Conservation (phyloP, 441 rosid species). For the Manihot esculenta region DNA sequence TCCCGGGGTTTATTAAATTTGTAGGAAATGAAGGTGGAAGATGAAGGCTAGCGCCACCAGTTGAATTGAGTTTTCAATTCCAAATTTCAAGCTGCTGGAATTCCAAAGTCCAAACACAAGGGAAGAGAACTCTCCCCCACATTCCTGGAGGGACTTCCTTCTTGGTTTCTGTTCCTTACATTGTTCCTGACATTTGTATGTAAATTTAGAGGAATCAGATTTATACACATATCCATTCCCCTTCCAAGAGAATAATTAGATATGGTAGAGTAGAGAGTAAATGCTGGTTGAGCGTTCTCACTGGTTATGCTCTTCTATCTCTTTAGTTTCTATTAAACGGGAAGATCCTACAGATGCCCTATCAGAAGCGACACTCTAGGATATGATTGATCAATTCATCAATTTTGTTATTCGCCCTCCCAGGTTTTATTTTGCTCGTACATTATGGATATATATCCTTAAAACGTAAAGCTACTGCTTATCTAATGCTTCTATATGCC, state of each 20-base stretch:
- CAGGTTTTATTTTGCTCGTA: conserved; percentile 42
- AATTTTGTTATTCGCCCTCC: conserved; percentile 96
- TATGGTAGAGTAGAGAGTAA: conserved; percentile 5
- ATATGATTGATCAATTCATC: conserved; percentile 92
- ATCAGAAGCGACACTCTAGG: conserved; percentile 6
- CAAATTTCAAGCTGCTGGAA: background rate
- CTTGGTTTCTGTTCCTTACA: background rate
- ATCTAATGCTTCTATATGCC: background rate
- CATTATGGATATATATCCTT: background rate
- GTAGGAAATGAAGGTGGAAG: background rate
- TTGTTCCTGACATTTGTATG: background rate
- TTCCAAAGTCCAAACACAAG: background rate
- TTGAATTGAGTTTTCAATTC: background rate
- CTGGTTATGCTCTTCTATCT: background rate
- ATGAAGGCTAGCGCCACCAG: background rate
- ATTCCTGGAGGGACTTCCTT: background rate
- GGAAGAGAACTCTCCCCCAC: background rate
- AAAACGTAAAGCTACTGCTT: background rate
- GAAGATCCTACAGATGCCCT: conserved; percentile 20
- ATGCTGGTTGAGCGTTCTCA: background rate
- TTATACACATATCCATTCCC: background rate
- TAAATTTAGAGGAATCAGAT: background rate
- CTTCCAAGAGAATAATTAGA: background rate
- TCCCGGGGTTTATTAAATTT: background rate
- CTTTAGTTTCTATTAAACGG: conserved; percentile 18